Conservation (phyloP, 2,329 filamentous ascomycete species). For the Colletotrichum higginsianum region DNA sequence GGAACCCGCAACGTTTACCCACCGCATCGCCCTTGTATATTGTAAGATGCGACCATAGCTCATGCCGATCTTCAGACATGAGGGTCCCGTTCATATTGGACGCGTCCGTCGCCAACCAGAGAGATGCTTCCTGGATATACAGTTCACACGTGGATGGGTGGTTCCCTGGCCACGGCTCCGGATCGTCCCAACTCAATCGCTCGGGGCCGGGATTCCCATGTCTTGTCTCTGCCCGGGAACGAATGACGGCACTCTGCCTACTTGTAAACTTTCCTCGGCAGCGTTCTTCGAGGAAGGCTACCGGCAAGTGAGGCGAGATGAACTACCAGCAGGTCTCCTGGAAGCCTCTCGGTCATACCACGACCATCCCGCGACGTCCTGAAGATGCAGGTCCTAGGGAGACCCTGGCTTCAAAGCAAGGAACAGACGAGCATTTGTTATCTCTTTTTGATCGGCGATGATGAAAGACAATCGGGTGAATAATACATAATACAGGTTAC, state of each 20-base stretch:
- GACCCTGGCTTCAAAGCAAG: too few relatives aligned
- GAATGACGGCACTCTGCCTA: background rate
- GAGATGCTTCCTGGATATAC: background rate
- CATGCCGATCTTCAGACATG: background rate
- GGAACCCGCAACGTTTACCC: background rate
- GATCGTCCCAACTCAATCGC: background rate
- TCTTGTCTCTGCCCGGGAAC: background rate
- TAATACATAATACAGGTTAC: background rate
- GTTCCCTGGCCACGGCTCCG: background rate
- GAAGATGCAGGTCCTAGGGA: background rate
- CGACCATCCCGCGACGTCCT: too few relatives aligned
- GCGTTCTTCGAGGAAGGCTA: too few relatives aligned
- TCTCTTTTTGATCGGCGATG: background rate
- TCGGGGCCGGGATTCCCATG: background rate
- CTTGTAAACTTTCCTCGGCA: background rate
- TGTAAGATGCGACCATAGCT: conserved; percentile 13
- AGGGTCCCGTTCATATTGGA: background rate
- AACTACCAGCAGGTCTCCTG: conserved; percentile 11
- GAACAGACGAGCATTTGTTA: background rate
- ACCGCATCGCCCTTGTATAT: background rate
- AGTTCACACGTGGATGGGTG: background rate
- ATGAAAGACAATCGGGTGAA: too few relatives aligned
- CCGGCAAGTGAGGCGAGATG: background rate
- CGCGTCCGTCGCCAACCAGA: too few relatives aligned
- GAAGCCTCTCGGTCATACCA: conserved; percentile 10